These are phyloP conservation scores for Tulasnella sp. DNA, from an alignment of 768 basidiomycete genomes.

Conservation along the genomic window DNA sequence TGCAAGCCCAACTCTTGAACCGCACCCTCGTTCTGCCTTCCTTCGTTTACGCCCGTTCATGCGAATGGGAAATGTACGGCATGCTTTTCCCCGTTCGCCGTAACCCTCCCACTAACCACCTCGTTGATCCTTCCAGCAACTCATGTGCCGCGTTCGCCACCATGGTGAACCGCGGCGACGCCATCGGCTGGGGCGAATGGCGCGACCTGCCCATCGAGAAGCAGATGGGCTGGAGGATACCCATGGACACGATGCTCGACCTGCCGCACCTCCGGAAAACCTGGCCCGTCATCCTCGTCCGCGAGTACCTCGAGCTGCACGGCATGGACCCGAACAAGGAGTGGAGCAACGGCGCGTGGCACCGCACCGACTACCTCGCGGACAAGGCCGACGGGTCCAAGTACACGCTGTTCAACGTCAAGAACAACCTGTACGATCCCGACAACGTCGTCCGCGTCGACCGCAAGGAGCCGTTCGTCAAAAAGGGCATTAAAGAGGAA, in stretches of 20 bases:
- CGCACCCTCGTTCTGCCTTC: conserved; percentile 52
- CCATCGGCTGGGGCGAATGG: conserved; percentile 51
- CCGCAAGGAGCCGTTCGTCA: conserved; percentile 36
- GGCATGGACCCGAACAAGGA: conserved; percentile 45
- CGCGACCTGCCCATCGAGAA: conserved; percentile 45
- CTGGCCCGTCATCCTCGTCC: conserved; percentile 48
- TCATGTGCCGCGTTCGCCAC: conserved; percentile 49
- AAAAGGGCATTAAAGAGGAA: background rate
- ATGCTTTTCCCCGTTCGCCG: background rate
- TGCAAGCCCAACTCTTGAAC: conserved; percentile 52
- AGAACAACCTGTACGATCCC: conserved; percentile 51
- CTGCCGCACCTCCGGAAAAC: conserved; percentile 48
- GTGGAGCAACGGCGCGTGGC: conserved; percentile 50
- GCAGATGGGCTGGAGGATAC: conserved; percentile 42
- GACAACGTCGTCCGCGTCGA: conserved; percentile 48
- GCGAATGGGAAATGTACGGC: conserved; percentile 49
- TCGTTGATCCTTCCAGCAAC: background rate
- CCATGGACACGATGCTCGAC: conserved; percentile 48
- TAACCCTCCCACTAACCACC: background rate
- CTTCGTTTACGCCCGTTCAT: conserved; percentile 53
- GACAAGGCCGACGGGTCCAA: conserved; percentile 1
- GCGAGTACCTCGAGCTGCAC: conserved; percentile 53
- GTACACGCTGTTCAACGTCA: conserved; percentile 46
- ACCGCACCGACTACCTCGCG: conserved; percentile 45
- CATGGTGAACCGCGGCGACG: conserved; percentile 55